Conservation (phyloP, 495 filamentous ascomycete genomes). For the Aspergillus campestris region DNA sequence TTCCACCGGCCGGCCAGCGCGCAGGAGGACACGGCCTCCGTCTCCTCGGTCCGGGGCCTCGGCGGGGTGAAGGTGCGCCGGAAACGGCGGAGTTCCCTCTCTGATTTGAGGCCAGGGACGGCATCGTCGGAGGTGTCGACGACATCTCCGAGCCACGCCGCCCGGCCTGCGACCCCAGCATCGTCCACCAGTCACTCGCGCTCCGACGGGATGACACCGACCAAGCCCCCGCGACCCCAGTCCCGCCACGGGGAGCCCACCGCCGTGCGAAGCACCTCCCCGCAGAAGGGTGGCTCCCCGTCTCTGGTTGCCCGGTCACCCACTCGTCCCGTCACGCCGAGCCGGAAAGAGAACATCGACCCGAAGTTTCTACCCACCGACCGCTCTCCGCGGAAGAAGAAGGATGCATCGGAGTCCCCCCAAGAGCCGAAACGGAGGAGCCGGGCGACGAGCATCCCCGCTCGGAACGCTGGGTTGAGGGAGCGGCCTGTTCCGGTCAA, state of each 20-base stretch:
- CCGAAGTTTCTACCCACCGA: slow-evolving; percentile 27
- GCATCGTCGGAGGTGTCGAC: slow-evolving; percentile 28
- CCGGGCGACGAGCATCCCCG: slow-evolving; percentile 47
- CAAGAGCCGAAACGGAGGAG: slow-evolving; percentile 39
- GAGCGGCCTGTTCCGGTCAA: slow-evolving; percentile 44
- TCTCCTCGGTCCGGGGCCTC: slow-evolving; percentile 30
- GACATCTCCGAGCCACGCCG: slow-evolving; percentile 26
- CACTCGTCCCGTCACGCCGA: slow-evolving; percentile 37
- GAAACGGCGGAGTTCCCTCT: slow-evolving; percentile 87
- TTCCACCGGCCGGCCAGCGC: slow-evolving; percentile 41
- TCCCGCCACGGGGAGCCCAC: slow-evolving; percentile 29
- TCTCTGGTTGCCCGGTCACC: slow-evolving; percentile 29
- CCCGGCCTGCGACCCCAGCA: slow-evolving; percentile 28
- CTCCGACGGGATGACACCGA: slow-evolving; percentile 24
- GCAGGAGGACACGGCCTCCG: slow-evolving; percentile 29
- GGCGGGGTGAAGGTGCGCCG: slow-evolving; percentile 44
- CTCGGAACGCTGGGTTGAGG: slow-evolving; percentile 38
- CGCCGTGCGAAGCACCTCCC: slow-evolving; percentile 21
- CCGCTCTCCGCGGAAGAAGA: slow-evolving; percentile 25
- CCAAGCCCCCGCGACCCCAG: slow-evolving; percentile 23
- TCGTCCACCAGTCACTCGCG: slow-evolving; percentile 21
- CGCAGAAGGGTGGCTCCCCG: slow-evolving; percentile 24
- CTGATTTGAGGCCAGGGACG: slow-evolving; percentile 66
- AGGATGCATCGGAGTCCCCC: slow-evolving; percentile 33
- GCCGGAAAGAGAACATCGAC: slow-evolving; percentile 49